phyloP scores from a whole-genome alignment of 192 early-diverging fungal genomes.

The Backusella australiensis region DNA sequence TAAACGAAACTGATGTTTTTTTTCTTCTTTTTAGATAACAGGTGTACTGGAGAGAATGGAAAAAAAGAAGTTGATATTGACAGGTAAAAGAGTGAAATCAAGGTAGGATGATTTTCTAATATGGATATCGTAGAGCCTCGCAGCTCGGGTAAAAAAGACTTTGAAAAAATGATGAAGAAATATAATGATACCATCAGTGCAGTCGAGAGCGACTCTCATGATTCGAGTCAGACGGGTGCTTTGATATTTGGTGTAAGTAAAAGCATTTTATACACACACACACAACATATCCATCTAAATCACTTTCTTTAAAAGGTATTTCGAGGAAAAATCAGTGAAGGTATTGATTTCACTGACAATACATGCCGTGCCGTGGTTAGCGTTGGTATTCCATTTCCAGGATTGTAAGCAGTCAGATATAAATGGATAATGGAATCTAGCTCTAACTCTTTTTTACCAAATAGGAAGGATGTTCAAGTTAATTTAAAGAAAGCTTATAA shows the following conservation, averaged over 20 bases:
- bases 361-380: slow-evolving; percentile 65
- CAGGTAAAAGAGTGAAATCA: not conserved
- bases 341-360: slow-evolving; percentile 70
- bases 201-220: not conserved
- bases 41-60: slow-evolving; percentile 16
- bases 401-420: slow-evolving; percentile 21
- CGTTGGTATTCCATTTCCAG: slow-evolving; percentile 61
- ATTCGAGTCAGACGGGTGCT: slow-evolving; percentile 40
- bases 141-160: not conserved
- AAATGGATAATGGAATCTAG: too few relatives aligned
- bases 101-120: too few relatives aligned
- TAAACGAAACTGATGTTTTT: not conserved
- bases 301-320: slow-evolving; percentile 39
- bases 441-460: not conserved
- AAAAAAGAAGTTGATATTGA: slow-evolving; percentile 3
- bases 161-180: slow-evolving; percentile 23
- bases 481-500: slow-evolving; percentile 45
- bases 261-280: too few relatives aligned
- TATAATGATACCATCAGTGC: slow-evolving; percentile 16
- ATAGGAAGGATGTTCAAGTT: slow-evolving; percentile 54
- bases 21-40: slow-evolving; percentile 6
- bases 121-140: not conserved
- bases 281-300: too few relatives aligned
- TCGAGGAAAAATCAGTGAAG: slow-evolving; percentile 71
- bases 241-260: slow-evolving; percentile 58